These are phyloP conservation scores for Eutrema japonicum DNA, from an alignment of 345 rosid genomes.

Conservation along the genomic window DNA sequence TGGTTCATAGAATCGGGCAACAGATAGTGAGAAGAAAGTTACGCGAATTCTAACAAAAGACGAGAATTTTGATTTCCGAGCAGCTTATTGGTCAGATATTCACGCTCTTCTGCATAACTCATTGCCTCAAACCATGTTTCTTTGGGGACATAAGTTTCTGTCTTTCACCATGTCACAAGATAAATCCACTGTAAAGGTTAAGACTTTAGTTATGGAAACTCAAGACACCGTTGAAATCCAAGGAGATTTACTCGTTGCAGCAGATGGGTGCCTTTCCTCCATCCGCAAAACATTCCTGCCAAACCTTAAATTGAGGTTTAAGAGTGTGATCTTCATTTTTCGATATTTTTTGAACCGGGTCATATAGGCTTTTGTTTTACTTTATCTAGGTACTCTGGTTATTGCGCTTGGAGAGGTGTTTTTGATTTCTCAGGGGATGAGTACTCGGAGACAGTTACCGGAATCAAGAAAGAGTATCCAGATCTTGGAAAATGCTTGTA, in stretches of 20 bases:
- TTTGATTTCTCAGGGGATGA: conserved; percentile 63
- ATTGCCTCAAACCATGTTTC: conserved; percentile 55
- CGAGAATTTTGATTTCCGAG: conserved; percentile 68
- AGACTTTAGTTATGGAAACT: conserved; percentile 53
- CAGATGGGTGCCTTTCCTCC: conserved; percentile 76
- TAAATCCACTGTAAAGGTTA: conserved; percentile 51
- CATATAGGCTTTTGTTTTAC: background rate
- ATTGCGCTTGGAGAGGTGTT: conserved; percentile 87
- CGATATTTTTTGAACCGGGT: background rate
- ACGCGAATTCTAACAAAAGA: conserved; percentile 59
- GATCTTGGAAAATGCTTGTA: conserved; percentile 75
- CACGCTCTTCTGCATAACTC: conserved; percentile 57
- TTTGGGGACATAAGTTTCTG: conserved; percentile 66
- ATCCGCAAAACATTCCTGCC: conserved; percentile 67
- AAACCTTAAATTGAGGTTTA: conserved; percentile 66
- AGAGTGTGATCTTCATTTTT: background rate
- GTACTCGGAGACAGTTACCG: conserved; percentile 51
- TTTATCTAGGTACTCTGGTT: conserved; percentile 66
- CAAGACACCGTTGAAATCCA: conserved; percentile 52
- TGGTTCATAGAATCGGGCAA: conserved; percentile 55
- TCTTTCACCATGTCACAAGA: conserved; percentile 59
- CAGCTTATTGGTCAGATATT: conserved; percentile 83
- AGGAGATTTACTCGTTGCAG: conserved; percentile 77
- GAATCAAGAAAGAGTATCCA: conserved; percentile 58
- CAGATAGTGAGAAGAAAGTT: conserved; percentile 50